A percentile compares a stretch with the other conserved stretches of the same genome.
These are phyloP conservation scores for Astrephomene gubernaculifera DNA, from an alignment of 139 green algal genomes.

Conservation along the genomic window DNA sequence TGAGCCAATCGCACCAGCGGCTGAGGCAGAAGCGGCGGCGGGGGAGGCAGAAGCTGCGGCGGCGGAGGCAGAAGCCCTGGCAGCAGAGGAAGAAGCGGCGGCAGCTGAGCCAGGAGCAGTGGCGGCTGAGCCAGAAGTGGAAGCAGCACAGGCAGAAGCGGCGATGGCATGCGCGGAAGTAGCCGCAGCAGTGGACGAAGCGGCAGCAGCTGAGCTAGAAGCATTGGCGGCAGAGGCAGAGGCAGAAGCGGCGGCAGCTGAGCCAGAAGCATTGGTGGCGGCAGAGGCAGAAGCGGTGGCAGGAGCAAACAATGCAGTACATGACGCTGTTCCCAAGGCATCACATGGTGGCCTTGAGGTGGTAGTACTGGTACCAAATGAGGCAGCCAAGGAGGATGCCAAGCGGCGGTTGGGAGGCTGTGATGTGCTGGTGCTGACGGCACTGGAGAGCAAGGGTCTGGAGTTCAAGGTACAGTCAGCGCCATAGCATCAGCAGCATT, in stretches of 20 bases:
- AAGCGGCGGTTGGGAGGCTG: neutral
- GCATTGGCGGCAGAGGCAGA: neutral
- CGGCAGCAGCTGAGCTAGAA: too few relatives aligned
- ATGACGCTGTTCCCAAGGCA: neutral
- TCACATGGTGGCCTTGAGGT: neutral
- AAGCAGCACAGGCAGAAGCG: too few relatives aligned
- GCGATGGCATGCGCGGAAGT: neutral
- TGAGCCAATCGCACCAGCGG: too few relatives aligned
- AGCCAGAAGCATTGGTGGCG: neutral
- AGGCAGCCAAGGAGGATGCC: neutral
- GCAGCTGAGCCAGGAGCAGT: too few relatives aligned
- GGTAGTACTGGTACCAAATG: slow-evolving; percentile 19
- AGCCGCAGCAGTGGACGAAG: too few relatives aligned
- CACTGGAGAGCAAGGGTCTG: slow-evolving; percentile 65
- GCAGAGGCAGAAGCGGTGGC: neutral
- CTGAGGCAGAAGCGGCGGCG: neutral
- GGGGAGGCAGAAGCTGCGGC: neutral
- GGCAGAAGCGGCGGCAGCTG: neutral
- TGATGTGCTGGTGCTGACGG: slow-evolving; percentile 59
- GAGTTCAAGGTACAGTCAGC: slow-evolving; percentile 59
- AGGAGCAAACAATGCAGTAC: neutral
- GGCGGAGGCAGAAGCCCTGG: neutral
- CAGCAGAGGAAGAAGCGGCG: too few relatives aligned
- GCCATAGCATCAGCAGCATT: too few relatives aligned
- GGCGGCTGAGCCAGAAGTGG: too few relatives aligned